A percentile compares a stretch with the other conserved stretches of the same genome.
Conservation (phyloP, 257 asterid genomes). For the Solanum chiquidenum region DNA sequence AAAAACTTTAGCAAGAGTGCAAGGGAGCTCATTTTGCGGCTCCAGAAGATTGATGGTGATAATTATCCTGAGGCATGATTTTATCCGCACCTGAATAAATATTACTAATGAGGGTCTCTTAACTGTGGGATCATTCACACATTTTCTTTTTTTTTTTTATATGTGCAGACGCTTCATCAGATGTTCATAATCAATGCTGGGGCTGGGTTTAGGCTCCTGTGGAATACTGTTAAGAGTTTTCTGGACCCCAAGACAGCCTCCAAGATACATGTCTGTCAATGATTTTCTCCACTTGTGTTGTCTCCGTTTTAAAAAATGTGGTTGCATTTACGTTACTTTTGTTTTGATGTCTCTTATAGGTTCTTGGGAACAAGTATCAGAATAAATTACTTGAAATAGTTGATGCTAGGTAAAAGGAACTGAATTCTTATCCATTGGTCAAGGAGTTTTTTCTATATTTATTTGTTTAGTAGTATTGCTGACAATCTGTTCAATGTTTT, state of each 20-base stretch:
- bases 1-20: constrained; percentile 83
- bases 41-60: constrained; percentile 92
- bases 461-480: neutral
- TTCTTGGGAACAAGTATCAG: constrained; percentile 79
- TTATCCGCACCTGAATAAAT: neutral
- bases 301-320: neutral
- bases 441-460: neutral
- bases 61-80: constrained; percentile 83
- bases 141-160: constrained; percentile 7
- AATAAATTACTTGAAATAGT: constrained; percentile 80
- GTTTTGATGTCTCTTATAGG: constrained; percentile 30
- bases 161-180: constrained; percentile 82
- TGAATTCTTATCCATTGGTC: neutral
- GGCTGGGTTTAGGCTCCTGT: constrained; percentile 76
- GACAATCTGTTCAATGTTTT: neutral
- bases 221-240: constrained; percentile 81
- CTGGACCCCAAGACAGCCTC: constrained; percentile 92
- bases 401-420: constrained; percentile 59
- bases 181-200: constrained; percentile 98
- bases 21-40: constrained; percentile 72
- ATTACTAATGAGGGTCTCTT: constrained; percentile 1
- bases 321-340: neutral
- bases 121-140: neutral
- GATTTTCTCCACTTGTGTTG: neutral
- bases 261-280: constrained; percentile 68